Percentiles rank a stretch among this genome's conserved stretches.
phyloP scores from a whole-genome alignment of 768 basidiomycete genomes.

The Candolleomyces aberdarensis region DNA sequence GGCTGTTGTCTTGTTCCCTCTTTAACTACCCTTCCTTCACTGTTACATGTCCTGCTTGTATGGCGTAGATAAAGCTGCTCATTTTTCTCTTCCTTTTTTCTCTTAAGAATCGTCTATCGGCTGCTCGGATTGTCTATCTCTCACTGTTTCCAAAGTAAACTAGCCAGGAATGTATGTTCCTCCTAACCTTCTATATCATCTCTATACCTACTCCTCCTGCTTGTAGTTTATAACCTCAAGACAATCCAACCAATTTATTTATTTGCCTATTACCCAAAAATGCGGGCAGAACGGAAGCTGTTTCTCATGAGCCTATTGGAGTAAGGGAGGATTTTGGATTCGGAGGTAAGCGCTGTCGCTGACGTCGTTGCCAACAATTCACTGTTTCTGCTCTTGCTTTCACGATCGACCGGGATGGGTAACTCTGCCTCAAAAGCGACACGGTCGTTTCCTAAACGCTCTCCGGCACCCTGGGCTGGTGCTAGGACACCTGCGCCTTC shows the following conservation, averaged over 20 bases:
- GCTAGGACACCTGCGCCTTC: conserved; percentile 33
- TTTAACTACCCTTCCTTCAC: not conserved
- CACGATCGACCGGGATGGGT: conserved; percentile 45
- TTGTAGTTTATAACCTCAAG: conserved; percentile 1
- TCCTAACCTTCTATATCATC: not conserved
- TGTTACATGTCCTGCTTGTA: not conserved
- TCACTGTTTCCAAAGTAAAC: not conserved
- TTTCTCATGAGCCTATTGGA: too few relatives aligned
- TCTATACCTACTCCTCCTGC: not conserved
- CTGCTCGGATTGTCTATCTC: too few relatives aligned
- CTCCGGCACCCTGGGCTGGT: conserved; percentile 48
- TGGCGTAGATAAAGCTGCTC: not conserved
- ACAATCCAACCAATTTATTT: conserved; percentile 3
- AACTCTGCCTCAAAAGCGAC: conserved; percentile 56
- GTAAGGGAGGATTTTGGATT: too few relatives aligned
- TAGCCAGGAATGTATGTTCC: not conserved
- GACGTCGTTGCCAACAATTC: not conserved
- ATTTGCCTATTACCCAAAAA: not conserved
- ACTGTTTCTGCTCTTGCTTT: not conserved
- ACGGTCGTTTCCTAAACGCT: conserved; percentile 50
- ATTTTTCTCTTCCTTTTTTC: too few relatives aligned
- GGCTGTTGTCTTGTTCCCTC: not conserved
- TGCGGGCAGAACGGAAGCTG: not conserved
- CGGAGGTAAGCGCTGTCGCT: too few relatives aligned
- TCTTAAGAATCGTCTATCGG: too few relatives aligned